A percentile compares a stretch with the other conserved stretches of the same genome.
These are phyloP conservation scores for Geotrichum cucujoidarum DNA, from an alignment of 1,139 yeast species.

Conservation along the genomic window DNA sequence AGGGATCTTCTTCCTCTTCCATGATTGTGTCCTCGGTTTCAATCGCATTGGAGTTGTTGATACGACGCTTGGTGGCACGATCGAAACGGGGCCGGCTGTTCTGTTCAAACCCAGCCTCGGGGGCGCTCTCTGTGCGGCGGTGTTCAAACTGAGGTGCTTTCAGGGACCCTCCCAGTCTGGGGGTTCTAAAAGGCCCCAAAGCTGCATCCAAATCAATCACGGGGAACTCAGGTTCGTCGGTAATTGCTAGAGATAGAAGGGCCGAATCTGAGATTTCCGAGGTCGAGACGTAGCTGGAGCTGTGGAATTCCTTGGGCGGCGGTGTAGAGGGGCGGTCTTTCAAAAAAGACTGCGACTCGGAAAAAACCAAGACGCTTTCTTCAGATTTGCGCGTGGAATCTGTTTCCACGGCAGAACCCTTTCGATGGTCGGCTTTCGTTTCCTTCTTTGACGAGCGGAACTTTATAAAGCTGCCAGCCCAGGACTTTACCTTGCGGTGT, in stretches of 20 bases:
- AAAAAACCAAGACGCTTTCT: conserved; percentile 6
- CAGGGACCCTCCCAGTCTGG: conserved; percentile 10
- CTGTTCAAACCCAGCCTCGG: conserved; percentile 24
- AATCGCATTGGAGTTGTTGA: conserved; percentile 33
- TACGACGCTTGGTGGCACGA: conserved; percentile 24
- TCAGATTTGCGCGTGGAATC: conserved; percentile 14
- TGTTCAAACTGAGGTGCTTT: conserved; percentile 24
- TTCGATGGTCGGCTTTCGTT: not conserved
- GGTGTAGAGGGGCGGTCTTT: conserved; percentile 5
- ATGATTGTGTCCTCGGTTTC: conserved; percentile 28
- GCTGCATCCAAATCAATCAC: conserved; percentile 36
- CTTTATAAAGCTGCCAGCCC: conserved; percentile 29
- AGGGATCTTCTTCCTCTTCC: conserved; percentile 23
- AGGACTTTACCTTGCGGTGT: conserved; percentile 29
- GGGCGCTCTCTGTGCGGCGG: conserved; percentile 33
- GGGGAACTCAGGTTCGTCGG: conserved; percentile 20
- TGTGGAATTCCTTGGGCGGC: conserved; percentile 10
- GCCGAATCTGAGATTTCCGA: conserved; percentile 5
- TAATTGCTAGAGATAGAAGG: conserved; percentile 14
- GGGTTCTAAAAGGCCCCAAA: conserved; percentile 26
- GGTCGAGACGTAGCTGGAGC: conserved; percentile 20
- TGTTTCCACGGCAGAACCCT: conserved; percentile 7
- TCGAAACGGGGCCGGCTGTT: conserved; percentile 15
- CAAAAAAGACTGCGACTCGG: no score
- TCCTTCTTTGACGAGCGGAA: conserved; percentile 24